phyloP scores from a whole-genome alignment of 2,329 filamentous ascomycete genomes.

The Calonectria pseudoreteaudii region DNA sequence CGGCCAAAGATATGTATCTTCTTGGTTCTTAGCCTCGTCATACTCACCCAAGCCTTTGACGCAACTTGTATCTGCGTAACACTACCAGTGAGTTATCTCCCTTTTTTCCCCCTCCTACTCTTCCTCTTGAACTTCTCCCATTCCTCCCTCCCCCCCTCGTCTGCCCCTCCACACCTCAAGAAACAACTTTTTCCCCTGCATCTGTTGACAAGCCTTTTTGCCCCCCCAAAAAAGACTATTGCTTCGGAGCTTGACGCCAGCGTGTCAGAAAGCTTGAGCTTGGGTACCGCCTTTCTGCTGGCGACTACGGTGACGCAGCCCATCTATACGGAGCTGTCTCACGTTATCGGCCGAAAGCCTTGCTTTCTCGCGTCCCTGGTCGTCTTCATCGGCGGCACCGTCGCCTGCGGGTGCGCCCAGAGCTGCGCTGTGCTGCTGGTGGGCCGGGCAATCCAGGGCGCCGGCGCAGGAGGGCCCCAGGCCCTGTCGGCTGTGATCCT shows the following conservation, averaged over 20 bases:
- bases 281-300: conserved; percentile 75
- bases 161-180: neutral
- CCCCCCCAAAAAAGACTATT: conserved; percentile 35
- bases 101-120: neutral
- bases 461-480: conserved; percentile 50
- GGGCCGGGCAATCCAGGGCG: conserved; percentile 51
- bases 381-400: conserved; percentile 55
- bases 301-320: conserved; percentile 73
- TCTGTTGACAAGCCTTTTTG: conserved; percentile 4
- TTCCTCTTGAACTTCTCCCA: neutral
- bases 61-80: conserved; percentile 44
- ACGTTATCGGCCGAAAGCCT: conserved; percentile 50
- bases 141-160: neutral
- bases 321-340: conserved; percentile 51
- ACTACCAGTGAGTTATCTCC: conserved; percentile 38
- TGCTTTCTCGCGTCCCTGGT: conserved; percentile 33
- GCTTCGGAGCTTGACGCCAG: conserved; percentile 41
- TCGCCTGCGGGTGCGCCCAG: conserved; percentile 50
- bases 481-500: conserved; percentile 49
- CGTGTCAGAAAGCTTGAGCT: conserved; percentile 39
- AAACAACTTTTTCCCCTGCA: conserved; percentile 1
- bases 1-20: conserved; percentile 32
- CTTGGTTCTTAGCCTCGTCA: conserved; percentile 35
- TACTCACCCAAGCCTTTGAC: conserved; percentile 41
- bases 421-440: conserved; percentile 46